Base-by-base conservation (phyloP, 23 red algal genomes). In the Gracilaria caudata region DNA sequence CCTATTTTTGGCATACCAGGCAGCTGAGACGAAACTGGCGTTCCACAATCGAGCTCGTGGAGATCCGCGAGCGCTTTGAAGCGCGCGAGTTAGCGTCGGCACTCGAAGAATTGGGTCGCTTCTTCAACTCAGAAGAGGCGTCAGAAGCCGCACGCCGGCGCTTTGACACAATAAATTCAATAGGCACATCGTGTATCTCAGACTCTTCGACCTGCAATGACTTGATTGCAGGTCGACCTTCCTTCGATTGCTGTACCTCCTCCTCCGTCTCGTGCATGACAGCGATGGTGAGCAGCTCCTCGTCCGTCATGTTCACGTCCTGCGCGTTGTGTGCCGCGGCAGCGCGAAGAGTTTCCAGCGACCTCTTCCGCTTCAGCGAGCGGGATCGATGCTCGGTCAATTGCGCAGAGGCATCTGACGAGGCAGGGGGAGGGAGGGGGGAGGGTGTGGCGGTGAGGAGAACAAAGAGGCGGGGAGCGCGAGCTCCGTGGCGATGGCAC, bases 231-330 rank as follows among this genome's bases (percentile, higher is more conserved):
- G 21, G 29, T 35, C 79, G 79, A 4, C 79, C 17, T 11, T 77
- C 44, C 13, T 36, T 58, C 0, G 72, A 79, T 59, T 89, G 63
- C 1, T 70, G 32, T 4, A 89, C 51, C 23, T 66, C n/a, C 14
- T 39, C 21, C 7, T 89, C 85, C 2, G 85, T 59, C 55, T 89
- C 85, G 43, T 75, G 51, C 85, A 89, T 89, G 10, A 40, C 68
- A 7, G 73, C 49, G 38, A 89, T 89, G 12, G 68, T 26, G 21
- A 55, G 54, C 0, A 89, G 57, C 37, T 89, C 85, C 11, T 30
- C 73, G 55, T 89, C 85, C 36, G 72, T 63, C 4, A 89, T 55
- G 29, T 70, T 32, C 13, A 78, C 85, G 9, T 89, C 61, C 0
- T 72, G 85, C 1, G 85, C 85, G 44, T 89, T 89, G 25, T 89